Percentiles rank a stretch among this genome's conserved stretches.
phyloP scores from a whole-genome alignment of 1,139 yeast genomes.

The Diutina pseudorugosa region DNA sequence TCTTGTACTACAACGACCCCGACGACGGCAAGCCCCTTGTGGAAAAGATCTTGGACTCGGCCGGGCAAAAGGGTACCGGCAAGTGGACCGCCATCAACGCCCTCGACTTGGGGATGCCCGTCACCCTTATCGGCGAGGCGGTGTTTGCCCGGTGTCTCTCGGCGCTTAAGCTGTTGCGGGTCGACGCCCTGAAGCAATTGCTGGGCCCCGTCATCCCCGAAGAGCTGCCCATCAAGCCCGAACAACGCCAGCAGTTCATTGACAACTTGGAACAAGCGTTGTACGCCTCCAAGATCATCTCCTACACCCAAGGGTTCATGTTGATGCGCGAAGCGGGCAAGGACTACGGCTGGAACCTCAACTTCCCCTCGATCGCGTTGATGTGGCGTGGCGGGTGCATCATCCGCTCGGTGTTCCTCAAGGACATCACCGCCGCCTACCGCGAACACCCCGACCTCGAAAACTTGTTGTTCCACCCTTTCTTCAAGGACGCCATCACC shows the following conservation, averaged over 20 bases:
- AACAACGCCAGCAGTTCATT: conserved; percentile 68
- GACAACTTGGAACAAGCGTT: conserved; percentile 96
- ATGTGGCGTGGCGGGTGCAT: conserved; percentile 99
- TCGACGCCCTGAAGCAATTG: conserved; percentile 65
- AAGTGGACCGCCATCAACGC: conserved; percentile 99
- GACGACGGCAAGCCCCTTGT: conserved; percentile 85
- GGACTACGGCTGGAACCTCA: conserved; percentile 93
- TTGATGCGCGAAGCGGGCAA: conserved; percentile 96
- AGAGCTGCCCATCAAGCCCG: conserved; percentile 33
- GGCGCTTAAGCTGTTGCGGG: conserved; percentile 85
- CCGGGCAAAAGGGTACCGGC: conserved; percentile 99
- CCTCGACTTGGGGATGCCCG: conserved; percentile 96
- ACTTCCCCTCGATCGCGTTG: conserved; percentile 95
- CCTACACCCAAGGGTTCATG: conserved; percentile 99
- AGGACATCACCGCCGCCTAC: conserved; percentile 94
- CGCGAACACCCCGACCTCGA: conserved; percentile 87
- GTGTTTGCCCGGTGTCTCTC: conserved; percentile 95
- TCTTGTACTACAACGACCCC: conserved; percentile 75
- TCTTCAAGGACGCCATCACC: conserved; percentile 82
- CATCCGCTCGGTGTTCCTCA: conserved; percentile 96
- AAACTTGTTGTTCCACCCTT: conserved; percentile 89
- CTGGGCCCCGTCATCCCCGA: conserved; percentile 57
- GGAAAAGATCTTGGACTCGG: conserved; percentile 91
- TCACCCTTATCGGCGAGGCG: conserved; percentile 96
- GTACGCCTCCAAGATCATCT: conserved; percentile 96